These are phyloP conservation scores for Apiospora rasikravindrae DNA, from an alignment of 2,329 filamentous ascomycete species.

Conservation along the genomic window DNA sequence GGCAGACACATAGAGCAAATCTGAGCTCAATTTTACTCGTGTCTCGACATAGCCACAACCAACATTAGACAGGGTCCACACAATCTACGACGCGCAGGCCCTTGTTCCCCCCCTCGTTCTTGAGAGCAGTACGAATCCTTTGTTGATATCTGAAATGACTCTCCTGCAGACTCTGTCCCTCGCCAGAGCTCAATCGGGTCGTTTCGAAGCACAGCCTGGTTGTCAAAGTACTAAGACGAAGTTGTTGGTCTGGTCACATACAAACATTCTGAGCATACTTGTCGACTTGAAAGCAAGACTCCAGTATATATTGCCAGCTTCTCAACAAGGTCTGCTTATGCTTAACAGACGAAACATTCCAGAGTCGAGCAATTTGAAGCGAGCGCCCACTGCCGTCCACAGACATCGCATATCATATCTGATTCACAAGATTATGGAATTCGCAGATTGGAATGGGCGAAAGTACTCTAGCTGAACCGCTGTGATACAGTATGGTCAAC, in stretches of 20 bases:
- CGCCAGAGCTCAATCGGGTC: neutral
- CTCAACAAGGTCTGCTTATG: neutral
- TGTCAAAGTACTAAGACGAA: neutral
- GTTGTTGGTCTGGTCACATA: neutral
- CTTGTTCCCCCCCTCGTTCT: neutral
- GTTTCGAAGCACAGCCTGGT: neutral
- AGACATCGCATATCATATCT: neutral
- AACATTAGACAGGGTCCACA: constrained; percentile 14
- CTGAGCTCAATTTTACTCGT: constrained; percentile 12
- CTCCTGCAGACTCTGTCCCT: neutral
- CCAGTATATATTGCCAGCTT: neutral
- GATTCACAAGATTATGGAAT: neutral
- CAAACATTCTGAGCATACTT: neutral
- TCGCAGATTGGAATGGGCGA: neutral
- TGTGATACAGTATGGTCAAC: neutral
- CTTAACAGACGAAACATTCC: neutral
- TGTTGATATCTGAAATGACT: constrained; percentile 13
- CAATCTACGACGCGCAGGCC: constrained; percentile 13
- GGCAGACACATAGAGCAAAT: constrained; percentile 1
- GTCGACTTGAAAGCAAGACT: neutral
- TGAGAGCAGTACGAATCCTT: neutral
- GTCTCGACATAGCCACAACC: constrained; percentile 16
- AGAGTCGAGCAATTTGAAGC: neutral
- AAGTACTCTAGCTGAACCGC: neutral
- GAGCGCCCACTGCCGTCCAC: neutral